phyloP scores from a whole-genome alignment of 441 rosid genomes.

The Corymbia citriodora region DNA sequence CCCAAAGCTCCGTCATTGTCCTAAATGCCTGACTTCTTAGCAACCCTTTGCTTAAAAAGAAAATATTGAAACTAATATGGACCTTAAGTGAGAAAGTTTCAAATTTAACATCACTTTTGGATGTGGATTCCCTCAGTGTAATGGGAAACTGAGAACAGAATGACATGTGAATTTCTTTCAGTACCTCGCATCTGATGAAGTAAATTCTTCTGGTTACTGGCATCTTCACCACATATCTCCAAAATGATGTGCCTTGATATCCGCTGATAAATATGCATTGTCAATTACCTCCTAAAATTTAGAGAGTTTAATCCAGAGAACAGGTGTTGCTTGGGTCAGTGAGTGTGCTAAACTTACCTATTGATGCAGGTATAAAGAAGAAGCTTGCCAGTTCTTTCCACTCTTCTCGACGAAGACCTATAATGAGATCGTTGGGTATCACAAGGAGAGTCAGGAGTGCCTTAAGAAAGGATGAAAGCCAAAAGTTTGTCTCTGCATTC shows the following conservation, averaged over 20 bases:
- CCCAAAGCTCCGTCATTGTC: neutral
- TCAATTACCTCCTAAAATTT: neutral
- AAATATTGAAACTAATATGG: neutral
- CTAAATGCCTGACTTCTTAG: neutral
- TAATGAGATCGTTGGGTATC: slow-evolving; percentile 54
- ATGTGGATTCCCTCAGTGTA: neutral
- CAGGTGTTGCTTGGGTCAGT: neutral
- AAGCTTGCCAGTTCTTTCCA: slow-evolving; percentile 79
- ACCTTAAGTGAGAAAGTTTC: neutral
- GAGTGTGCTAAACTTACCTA: neutral
- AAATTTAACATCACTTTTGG: neutral
- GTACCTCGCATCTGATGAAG: neutral
- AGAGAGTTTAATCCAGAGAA: neutral
- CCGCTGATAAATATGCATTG: neutral
- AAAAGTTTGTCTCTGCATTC: slow-evolving; percentile 87
- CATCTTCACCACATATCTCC: neutral
- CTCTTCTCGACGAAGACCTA: slow-evolving; percentile 64
- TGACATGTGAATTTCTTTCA: neutral
- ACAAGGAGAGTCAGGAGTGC: slow-evolving; percentile 70
- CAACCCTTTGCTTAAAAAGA: neutral
- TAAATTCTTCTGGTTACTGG: neutral
- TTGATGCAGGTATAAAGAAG: slow-evolving; percentile 49
- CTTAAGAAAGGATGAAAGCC: slow-evolving; percentile 68
- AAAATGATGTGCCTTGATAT: neutral
- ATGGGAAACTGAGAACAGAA: neutral